Evolutionary conservation across 371 early-diverging fungal species (phyloP).

Genomic region (Sporodiniella umbellata): DNA sequence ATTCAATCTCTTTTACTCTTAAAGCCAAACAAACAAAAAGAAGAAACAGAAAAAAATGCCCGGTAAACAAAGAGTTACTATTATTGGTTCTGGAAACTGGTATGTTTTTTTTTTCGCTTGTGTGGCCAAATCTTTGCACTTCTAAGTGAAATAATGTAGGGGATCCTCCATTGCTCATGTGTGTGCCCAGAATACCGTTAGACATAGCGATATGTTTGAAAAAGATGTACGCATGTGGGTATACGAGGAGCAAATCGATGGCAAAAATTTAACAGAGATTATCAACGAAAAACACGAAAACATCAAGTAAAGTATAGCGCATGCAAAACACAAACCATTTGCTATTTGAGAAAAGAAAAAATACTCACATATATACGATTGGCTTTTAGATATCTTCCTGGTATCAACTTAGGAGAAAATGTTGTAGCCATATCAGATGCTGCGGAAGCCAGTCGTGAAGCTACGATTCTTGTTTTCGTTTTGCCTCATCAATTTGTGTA

Average conservation of each 20-base stretch:
- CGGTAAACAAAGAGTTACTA: conserved; percentile 47
- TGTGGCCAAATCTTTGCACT: neutral
- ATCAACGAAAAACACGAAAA: conserved; percentile 95
- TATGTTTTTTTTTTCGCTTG: conserved; percentile 26
- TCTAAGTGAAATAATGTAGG: conserved; percentile 43
- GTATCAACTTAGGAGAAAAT: conserved; percentile 79
- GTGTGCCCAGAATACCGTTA: conserved; percentile 78
- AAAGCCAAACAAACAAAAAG: no score
- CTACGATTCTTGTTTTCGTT: conserved; percentile 92
- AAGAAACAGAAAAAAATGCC: conserved; percentile 1
- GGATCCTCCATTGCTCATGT: conserved; percentile 96
- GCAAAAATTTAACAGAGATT: conserved; percentile 83
- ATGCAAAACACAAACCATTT: neutral
- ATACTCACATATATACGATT: neutral
- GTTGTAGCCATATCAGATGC: conserved; percentile 72
- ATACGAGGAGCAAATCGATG: conserved; percentile 84
- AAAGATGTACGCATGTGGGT: conserved; percentile 91
- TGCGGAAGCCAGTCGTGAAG: conserved; percentile 68
- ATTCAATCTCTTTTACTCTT: no score
- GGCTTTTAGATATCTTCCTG: conserved; percentile 76
- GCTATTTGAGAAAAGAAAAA: no score
- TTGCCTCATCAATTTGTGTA: conserved; percentile 97
- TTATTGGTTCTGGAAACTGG: conserved; percentile 96
- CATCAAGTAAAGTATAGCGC: conserved; percentile 61
- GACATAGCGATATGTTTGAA: conserved; percentile 64